A percentile compares a stretch with the other conserved stretches of the same genome.
These are phyloP conservation scores for Rubus idaeus DNA, from an alignment of 306 rosid species.

Conservation along the genomic window DNA sequence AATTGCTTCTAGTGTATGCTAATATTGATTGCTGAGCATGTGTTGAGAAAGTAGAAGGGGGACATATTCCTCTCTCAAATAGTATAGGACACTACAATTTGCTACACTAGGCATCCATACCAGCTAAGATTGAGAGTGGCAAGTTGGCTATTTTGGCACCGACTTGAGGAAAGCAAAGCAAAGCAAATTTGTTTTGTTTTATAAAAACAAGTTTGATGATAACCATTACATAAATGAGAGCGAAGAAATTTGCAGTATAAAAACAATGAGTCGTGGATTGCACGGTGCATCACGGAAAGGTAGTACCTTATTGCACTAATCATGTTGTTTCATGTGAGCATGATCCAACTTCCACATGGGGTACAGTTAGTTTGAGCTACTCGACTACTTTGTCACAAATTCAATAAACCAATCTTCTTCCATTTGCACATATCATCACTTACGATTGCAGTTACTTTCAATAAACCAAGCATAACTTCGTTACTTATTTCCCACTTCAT, in stretches of 20 bases:
- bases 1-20: neutral
- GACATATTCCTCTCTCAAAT: neutral
- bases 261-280: slow-evolving; percentile 17
- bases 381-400: neutral
- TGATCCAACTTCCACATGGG: slow-evolving; percentile 26
- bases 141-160: neutral
- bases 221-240: neutral
- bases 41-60: neutral
- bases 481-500: neutral
- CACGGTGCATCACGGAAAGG: slow-evolving; percentile 17
- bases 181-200: neutral
- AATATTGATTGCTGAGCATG: neutral
- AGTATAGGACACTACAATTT: neutral
- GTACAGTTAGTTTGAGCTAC: neutral
- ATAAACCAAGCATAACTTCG: too few species aligned
- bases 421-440: too few species aligned
- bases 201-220: neutral
- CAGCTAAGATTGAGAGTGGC: neutral
- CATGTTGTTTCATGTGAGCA: slow-evolving; percentile 40
- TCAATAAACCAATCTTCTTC: neutral
- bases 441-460: too few species aligned
- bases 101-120: neutral
- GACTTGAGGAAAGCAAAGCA: neutral
- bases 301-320: neutral
- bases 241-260: neutral